Evolutionary conservation across 495 filamentous ascomycete genomes (phyloP).

Genomic region (Penicillium paradoxum): DNA sequence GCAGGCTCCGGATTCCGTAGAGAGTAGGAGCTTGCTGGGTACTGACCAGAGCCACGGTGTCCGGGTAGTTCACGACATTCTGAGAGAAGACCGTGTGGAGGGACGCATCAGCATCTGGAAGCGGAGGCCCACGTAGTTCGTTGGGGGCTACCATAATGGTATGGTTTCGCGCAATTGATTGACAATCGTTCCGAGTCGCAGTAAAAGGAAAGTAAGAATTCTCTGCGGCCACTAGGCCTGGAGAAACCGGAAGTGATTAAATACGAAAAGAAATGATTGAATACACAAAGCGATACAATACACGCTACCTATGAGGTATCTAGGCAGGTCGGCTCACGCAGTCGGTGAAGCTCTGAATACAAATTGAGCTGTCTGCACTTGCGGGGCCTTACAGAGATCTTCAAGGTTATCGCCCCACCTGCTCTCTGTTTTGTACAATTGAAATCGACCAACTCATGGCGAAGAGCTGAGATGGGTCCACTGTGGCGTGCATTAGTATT

Average conservation of each 20-base stretch:
- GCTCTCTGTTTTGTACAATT: not conserved
- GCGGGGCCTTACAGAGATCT: not conserved
- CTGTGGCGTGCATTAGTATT: not conserved
- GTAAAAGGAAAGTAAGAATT: not conserved
- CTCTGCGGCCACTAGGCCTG: too few species aligned
- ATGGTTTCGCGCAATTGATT: not conserved
- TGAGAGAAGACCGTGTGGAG: slow-evolving; percentile 8
- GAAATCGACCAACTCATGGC: not conserved
- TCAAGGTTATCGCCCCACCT: not conserved
- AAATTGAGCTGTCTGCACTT: too few species aligned
- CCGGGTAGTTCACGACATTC: slow-evolving; percentile 3
- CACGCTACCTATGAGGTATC: not conserved
- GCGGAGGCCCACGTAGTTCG: slow-evolving; percentile 6
- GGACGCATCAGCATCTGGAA: not conserved
- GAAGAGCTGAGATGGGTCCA: not conserved
- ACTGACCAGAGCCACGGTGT: slow-evolving; percentile 9
- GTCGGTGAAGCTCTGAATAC: too few species aligned
- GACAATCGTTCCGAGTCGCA: too few species aligned
- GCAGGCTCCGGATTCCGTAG: slow-evolving; percentile 3
- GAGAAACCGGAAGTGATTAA: not conserved
- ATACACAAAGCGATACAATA: not conserved
- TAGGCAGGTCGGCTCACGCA: not conserved
- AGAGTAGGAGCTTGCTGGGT: slow-evolving; percentile 12
- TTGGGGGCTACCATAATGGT: too few species aligned
- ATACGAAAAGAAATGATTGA: too few species aligned